Evolutionary conservation across 768 basidiomycete genomes (phyloP).

Genomic region (Phlebiopsis gigantea): DNA sequence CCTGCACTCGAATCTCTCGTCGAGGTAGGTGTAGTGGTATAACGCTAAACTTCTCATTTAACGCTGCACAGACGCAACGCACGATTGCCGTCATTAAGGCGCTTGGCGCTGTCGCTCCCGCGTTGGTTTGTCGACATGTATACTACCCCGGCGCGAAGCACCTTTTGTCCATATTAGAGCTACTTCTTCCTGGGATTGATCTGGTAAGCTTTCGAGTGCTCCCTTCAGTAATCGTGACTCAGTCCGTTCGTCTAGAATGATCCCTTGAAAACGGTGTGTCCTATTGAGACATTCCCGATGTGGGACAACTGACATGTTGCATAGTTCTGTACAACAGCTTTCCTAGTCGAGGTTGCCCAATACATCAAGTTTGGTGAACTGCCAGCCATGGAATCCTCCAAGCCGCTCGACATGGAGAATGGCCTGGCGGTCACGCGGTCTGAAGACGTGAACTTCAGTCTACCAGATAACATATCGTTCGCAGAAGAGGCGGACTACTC

Average conservation of each 20-base stretch:
- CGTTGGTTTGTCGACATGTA: constrained; percentile 72
- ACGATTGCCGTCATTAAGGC: constrained; percentile 85
- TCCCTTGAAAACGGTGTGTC: constrained; percentile 65
- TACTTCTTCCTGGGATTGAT: constrained; percentile 84
- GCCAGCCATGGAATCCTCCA: constrained; percentile 27
- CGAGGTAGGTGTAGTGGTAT: constrained; percentile 44
- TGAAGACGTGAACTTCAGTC: constrained; percentile 30
- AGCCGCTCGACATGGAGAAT: constrained; percentile 18
- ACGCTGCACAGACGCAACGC: constrained; percentile 60
- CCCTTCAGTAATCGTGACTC: not conserved
- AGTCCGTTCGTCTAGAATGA: constrained; percentile 50
- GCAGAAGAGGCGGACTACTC: constrained; percentile 38
- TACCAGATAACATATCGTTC: constrained; percentile 34
- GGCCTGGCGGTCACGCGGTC: constrained; percentile 15
- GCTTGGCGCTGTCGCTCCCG: constrained; percentile 72
- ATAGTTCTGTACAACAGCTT: constrained; percentile 69
- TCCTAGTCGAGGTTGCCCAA: constrained; percentile 69
- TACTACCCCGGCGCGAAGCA: constrained; percentile 82
- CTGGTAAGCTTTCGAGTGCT: constrained; percentile 41
- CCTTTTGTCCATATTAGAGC: constrained; percentile 71
- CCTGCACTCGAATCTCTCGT: constrained; percentile 86
- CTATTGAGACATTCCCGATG: not conserved
- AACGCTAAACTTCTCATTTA: not conserved
- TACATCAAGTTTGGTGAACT: constrained; percentile 71
- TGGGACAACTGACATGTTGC: constrained; percentile 10